These are phyloP conservation scores for Paracamarosporium sp. DNA, from an alignment of 2,329 filamentous ascomycete genomes.

Conservation along the genomic window DNA sequence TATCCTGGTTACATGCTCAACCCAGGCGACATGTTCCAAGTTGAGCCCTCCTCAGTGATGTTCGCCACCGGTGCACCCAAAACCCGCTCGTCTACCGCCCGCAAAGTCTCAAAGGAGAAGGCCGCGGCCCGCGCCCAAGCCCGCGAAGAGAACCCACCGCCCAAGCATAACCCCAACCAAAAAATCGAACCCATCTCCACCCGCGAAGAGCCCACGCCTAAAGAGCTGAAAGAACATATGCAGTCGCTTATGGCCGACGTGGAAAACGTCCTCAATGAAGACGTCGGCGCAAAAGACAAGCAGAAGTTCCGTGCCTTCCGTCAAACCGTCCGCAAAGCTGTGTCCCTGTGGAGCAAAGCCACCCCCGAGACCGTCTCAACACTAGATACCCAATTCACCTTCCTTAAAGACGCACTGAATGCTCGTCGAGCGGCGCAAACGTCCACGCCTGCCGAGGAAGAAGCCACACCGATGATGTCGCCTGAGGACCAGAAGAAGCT, in stretches of 20 bases:
- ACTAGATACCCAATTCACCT: slow-evolving; percentile 56
- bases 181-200: slow-evolving; percentile 8
- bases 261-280: slow-evolving; percentile 64
- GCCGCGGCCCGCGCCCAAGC: slow-evolving; percentile 36
- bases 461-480: slow-evolving; percentile 28
- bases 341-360: slow-evolving; percentile 59
- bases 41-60: slow-evolving; percentile 86
- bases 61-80: slow-evolving; percentile 83
- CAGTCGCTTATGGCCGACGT: slow-evolving; percentile 56
- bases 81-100: slow-evolving; percentile 37
- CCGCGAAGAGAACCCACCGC: slow-evolving; percentile 23
- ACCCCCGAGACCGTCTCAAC: slow-evolving; percentile 55
- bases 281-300: slow-evolving; percentile 74
- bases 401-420: slow-evolving; percentile 37
- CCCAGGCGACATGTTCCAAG: slow-evolving; percentile 97
- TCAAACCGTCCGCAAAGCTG: slow-evolving; percentile 67
- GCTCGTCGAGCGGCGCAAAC: slow-evolving; percentile 11
- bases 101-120: slow-evolving; percentile 37
- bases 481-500: slow-evolving; percentile 66
- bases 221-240: slow-evolving; percentile 42
- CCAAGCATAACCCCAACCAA: slow-evolving; percentile 20
- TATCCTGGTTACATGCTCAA: slow-evolving; percentile 94
- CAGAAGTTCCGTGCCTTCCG: slow-evolving; percentile 77
- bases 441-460: slow-evolving; percentile 8
- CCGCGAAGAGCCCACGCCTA: slow-evolving; percentile 34